Percentiles rank a stretch among this genome's conserved stretches.
phyloP scores from a whole-genome alignment of 2,329 filamentous ascomycete species.

The Aspergillus amoenus region DNA sequence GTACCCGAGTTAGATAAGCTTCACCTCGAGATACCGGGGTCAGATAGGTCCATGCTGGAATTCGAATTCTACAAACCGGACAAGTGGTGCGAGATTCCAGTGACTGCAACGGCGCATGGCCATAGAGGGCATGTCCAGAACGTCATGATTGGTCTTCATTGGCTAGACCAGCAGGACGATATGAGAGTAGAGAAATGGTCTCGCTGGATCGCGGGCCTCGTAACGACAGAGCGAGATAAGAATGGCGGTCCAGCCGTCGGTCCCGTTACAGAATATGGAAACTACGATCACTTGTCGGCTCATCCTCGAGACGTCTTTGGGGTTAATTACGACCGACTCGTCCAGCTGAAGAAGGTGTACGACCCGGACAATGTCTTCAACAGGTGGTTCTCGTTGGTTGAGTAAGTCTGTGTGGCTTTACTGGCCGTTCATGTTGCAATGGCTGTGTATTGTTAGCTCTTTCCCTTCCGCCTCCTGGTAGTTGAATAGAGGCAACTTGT shows the following conservation, averaged over 20 bases:
- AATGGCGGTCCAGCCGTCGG: constrained; percentile 48
- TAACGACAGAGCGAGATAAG: background rate
- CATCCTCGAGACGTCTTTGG: background rate
- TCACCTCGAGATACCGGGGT: background rate
- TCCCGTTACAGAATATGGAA: constrained; percentile 25
- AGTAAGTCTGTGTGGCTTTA: background rate
- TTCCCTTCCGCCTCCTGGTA: no score
- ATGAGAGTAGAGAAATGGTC: constrained; percentile 18
- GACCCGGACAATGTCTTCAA: constrained; percentile 19
- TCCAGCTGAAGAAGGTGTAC: constrained; percentile 15
- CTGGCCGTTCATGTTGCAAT: background rate
- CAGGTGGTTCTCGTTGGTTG: constrained; percentile 7
- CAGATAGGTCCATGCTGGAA: constrained; percentile 3
- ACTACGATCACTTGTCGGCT: constrained; percentile 1
- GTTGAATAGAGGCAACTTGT: no score
- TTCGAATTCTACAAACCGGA: constrained; percentile 15
- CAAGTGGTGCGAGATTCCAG: constrained; percentile 10
- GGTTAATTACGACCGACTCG: constrained; percentile 5
- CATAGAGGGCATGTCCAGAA: constrained; percentile 16
- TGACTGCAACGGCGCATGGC: constrained; percentile 11
- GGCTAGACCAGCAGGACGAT: constrained; percentile 13
- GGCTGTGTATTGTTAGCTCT: background rate
- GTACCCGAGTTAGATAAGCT: background rate
- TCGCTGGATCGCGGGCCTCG: background rate
- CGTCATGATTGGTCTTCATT: constrained; percentile 6